phyloP scores from a whole-genome alignment of 345 rosid genomes.

The Rhizophora apiculata region DNA sequence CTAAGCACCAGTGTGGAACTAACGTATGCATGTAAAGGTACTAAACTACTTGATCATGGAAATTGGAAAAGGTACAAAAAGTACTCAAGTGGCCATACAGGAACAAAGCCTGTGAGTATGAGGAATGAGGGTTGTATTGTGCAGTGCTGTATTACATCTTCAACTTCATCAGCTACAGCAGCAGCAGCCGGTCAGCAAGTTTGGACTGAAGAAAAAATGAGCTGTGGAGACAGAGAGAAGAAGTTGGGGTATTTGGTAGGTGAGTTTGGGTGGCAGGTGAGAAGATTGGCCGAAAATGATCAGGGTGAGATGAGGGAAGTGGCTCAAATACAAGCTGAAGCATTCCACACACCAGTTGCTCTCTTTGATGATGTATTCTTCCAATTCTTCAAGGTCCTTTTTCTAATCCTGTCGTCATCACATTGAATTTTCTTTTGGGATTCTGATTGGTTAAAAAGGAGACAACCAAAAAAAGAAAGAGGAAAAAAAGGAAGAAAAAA shows the following conservation, averaged over 20 bases:
- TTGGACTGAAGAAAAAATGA: not conserved
- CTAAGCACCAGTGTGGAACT: not conserved
- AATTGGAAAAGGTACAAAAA: not conserved
- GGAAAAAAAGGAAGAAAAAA: not conserved
- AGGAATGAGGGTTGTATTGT: not conserved
- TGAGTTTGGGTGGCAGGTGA: constrained; percentile 67
- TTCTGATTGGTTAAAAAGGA: not conserved
- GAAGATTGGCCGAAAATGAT: constrained; percentile 48
- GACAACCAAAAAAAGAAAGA: not conserved
- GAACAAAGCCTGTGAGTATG: not conserved
- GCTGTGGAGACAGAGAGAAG: constrained; percentile 4
- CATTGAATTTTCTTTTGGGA: no score
- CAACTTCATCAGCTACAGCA: constrained; percentile 7
- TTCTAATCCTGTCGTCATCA: not conserved
- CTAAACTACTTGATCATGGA: not conserved
- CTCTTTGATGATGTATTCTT: constrained; percentile 70
- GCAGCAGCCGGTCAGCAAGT: constrained; percentile 6
- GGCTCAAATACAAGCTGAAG: constrained; percentile 70
- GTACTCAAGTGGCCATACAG: not conserved
- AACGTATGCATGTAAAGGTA: not conserved
- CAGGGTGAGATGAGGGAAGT: constrained; percentile 54
- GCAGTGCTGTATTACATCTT: constrained; percentile 7
- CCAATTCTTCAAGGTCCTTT: constrained; percentile 63
- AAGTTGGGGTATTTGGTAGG: constrained; percentile 39
- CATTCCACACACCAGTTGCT: constrained; percentile 64